phyloP scores from a whole-genome alignment of 177 flowering plant genomes.

The Vitis hybrid region DNA sequence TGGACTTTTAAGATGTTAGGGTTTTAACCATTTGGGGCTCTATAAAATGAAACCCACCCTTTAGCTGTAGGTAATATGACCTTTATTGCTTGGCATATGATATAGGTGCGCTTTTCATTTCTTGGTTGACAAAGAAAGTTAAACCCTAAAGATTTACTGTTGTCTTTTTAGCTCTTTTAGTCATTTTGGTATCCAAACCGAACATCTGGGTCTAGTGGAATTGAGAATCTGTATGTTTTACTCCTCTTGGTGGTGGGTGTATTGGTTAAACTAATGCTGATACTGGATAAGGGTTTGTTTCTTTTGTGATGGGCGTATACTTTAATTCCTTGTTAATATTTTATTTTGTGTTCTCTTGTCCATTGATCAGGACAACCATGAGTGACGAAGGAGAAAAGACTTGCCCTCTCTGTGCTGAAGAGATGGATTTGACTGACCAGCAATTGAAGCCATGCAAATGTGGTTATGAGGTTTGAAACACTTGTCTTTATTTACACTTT shows the following conservation, averaged over 20 bases:
- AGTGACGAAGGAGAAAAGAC: slow-evolving; percentile 79
- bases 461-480: slow-evolving; percentile 73
- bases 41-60: too few relatives aligned
- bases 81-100: too few relatives aligned
- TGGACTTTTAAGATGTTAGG: not conserved
- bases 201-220: not conserved
- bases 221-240: not conserved
- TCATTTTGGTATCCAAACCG: too few relatives aligned
- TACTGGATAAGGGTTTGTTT: not conserved
- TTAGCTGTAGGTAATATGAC: too few relatives aligned
- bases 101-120: too few relatives aligned
- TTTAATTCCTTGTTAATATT: not conserved
- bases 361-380: slow-evolving; percentile 49
- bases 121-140: too few relatives aligned
- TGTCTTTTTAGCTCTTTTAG: too few relatives aligned
- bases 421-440: slow-evolving; percentile 93
- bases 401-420: slow-evolving; percentile 89
- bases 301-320: too few relatives aligned
- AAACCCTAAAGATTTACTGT: too few relatives aligned
- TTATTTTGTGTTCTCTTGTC: not conserved
- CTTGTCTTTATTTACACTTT: not conserved
- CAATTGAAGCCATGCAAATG: slow-evolving; percentile 92
- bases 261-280: not conserved
- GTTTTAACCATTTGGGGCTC: not conserved
- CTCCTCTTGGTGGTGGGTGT: not conserved